A percentile compares a stretch with the other conserved stretches of the same genome.
These are phyloP conservation scores for Euphorbia lathyris DNA, from an alignment of 345 rosid species.

Conservation along the genomic window DNA sequence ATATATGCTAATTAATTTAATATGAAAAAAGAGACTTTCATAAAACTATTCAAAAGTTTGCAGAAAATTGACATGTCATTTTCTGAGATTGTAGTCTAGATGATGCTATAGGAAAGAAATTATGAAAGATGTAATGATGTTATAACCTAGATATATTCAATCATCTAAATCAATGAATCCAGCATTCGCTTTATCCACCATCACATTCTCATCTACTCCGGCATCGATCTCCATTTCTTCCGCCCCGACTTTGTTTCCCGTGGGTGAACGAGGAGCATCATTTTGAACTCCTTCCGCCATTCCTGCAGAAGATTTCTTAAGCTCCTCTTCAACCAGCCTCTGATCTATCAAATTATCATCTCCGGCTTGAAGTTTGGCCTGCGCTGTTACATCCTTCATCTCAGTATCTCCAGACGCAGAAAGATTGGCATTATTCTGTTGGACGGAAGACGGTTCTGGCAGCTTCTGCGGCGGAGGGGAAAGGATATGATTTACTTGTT, in stretches of 20 bases:
- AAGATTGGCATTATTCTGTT: conserved; percentile 10
- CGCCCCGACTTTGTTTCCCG: conserved; percentile 8
- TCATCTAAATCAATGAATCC: conserved; percentile 41
- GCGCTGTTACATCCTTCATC: conserved; percentile 16
- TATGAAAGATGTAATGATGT: not conserved
- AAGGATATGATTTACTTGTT: conserved; percentile 45
- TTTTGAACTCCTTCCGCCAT: not conserved
- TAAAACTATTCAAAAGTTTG: not conserved
- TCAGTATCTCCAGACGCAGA: conserved; percentile 22
- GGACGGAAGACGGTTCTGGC: conserved; percentile 13
- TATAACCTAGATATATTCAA: conserved; percentile 14
- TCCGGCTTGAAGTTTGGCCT: conserved; percentile 7
- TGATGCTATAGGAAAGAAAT: not conserved
- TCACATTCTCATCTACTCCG: conserved; percentile 13
- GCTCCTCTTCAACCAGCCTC: conserved; percentile 6
- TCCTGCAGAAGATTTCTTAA: conserved; percentile 8
- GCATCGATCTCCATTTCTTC: conserved; percentile 24
- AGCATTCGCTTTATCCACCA: conserved; percentile 4
- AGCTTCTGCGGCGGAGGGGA: conserved; percentile 23
- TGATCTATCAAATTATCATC: not conserved
- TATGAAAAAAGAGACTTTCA: not conserved
- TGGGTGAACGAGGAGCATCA: not conserved
- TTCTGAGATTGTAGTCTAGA: not conserved
- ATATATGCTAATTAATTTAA: not conserved
- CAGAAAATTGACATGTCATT: not conserved